Percentiles rank a stretch among this genome's conserved stretches.
Conservation (phyloP, 345 rosid species). For the Microthlaspi erraticum region DNA sequence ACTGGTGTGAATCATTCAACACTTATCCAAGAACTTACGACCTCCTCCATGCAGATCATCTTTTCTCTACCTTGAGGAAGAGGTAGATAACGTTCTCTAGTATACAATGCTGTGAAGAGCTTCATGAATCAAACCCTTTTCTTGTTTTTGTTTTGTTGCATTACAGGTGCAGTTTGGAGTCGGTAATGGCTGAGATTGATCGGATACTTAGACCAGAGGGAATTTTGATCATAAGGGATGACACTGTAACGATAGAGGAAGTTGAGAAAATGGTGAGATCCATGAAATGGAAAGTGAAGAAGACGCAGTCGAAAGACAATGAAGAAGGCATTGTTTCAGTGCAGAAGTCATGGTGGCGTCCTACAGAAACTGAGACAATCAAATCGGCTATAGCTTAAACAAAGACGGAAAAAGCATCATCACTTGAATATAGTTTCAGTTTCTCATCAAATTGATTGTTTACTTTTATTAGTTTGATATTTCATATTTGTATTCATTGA, state of each 20-base stretch:
- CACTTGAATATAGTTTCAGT: conserved; percentile 29
- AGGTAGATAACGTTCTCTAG: conserved; percentile 49
- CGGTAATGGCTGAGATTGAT: conserved; percentile 78
- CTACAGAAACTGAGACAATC: conserved; percentile 58
- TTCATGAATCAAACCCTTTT: not conserved
- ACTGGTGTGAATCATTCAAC: conserved; percentile 91
- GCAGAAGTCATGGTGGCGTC: conserved; percentile 82
- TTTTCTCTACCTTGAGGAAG: conserved; percentile 66
- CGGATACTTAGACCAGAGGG: conserved; percentile 87
- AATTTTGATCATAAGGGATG: conserved; percentile 69
- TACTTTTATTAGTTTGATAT: not conserved
- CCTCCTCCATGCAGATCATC: conserved; percentile 85
- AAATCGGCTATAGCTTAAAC: conserved; percentile 58
- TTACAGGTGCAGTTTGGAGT: conserved; percentile 67
- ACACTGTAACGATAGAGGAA: conserved; percentile 60
- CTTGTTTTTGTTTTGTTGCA: not conserved
- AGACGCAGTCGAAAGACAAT: conserved; percentile 56
- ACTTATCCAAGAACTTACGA: conserved; percentile 91
- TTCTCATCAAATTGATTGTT: conserved; percentile 20
- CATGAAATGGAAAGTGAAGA: conserved; percentile 64
- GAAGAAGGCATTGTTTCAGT: conserved; percentile 65
- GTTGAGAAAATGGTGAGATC: conserved; percentile 68
- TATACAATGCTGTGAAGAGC: not conserved
- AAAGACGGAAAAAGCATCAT: conserved; percentile 7
- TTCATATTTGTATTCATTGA: not conserved